A percentile compares a stretch with the other conserved stretches of the same genome.
Conservation (phyloP, 805 yeast species). For the Cyberlindnera maclurae region DNA sequence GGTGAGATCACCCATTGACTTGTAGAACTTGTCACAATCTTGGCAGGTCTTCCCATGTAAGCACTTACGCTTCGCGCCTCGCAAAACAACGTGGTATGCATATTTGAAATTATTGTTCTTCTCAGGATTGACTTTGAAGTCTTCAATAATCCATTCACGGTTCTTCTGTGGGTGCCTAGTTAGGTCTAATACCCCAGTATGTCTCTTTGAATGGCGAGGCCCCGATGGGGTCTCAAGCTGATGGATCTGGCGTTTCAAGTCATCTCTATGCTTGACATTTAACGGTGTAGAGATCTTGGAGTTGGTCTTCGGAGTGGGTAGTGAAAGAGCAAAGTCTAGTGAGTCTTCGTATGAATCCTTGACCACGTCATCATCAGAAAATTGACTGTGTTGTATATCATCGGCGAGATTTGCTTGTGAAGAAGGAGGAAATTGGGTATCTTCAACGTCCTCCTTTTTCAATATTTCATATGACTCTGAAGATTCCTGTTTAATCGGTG, state of each 20-base stretch:
- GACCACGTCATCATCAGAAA: slow-evolving; percentile 4
- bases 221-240: slow-evolving; percentile 14
- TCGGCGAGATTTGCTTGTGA: slow-evolving; percentile 10
- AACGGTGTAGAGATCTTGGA: slow-evolving; percentile 13
- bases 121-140: slow-evolving; percentile 31
- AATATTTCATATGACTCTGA: slow-evolving; percentile 5
- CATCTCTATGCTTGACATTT: neutral
- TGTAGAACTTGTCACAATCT: slow-evolving; percentile 28
- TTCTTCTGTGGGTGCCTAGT: slow-evolving; percentile 13
- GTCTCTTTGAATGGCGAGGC: slow-evolving; percentile 13
- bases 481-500: slow-evolving; percentile 8
- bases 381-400: slow-evolving; percentile 1
- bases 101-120: slow-evolving; percentile 21
- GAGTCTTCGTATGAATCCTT: slow-evolving; percentile 11
- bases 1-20: slow-evolving; percentile 22
- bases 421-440: neutral
- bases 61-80: slow-evolving; percentile 28
- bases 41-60: slow-evolving; percentile 30
- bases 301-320: slow-evolving; percentile 8
- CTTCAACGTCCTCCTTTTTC: neutral
- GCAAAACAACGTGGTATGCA: slow-evolving; percentile 29
- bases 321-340: slow-evolving; percentile 1
- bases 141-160: slow-evolving; percentile 32
- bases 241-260: slow-evolving; percentile 1
- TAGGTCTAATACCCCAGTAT: slow-evolving; percentile 4